Conservation (phyloP, 1,139 yeast genomes). For the Saccharomyces hybrid region DNA sequence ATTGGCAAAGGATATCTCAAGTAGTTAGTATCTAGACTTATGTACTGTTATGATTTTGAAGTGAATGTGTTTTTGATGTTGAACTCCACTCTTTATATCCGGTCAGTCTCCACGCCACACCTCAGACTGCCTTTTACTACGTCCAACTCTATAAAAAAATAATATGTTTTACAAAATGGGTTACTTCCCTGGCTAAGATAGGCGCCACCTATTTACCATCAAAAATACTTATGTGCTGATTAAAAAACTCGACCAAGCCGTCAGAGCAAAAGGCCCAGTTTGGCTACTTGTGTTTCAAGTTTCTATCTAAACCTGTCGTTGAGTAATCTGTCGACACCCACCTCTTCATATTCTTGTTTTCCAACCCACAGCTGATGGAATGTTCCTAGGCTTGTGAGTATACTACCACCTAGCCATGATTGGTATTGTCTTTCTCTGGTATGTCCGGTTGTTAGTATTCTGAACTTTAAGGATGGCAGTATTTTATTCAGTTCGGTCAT, state of each 20-base stretch:
- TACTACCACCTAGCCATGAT: constrained; percentile 94
- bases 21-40: not conserved
- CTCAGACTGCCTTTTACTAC: not conserved
- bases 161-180: not conserved
- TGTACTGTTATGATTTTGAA: not conserved
- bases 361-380: constrained; percentile 97
- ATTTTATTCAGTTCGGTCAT: constrained; percentile 62
- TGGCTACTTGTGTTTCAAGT: not conserved
- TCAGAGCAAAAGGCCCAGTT: not conserved
- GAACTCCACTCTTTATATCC: not conserved
- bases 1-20: not conserved
- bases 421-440: constrained; percentile 75
- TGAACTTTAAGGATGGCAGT: constrained; percentile 86
- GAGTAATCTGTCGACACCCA: constrained; percentile 73
- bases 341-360: constrained; percentile 83
- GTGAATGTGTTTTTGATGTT: not conserved
- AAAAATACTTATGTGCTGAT: not conserved
- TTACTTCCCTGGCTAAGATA: not conserved
- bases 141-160: not conserved
- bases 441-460: constrained; percentile 85
- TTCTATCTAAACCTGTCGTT: constrained; percentile 61
- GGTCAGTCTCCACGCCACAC: not conserved
- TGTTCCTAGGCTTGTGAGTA: constrained; percentile 84
- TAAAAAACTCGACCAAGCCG: not conserved
- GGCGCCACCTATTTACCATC: not conserved